Evolutionary conservation across 768 basidiomycete species (phyloP).

Genomic region (Agaricus bisporus): DNA sequence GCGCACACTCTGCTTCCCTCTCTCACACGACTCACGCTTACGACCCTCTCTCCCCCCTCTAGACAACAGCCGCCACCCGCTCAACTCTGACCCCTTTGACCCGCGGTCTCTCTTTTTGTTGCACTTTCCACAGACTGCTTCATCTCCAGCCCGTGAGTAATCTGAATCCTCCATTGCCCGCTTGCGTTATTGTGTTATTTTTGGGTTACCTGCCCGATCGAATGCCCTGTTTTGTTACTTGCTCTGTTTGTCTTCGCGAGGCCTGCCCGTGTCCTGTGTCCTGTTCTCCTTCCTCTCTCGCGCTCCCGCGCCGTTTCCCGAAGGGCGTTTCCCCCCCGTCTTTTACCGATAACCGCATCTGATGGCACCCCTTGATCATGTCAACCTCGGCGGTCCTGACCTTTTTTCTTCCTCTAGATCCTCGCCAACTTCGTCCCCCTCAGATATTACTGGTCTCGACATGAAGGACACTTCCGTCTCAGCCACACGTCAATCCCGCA

Average conservation of each 20-base stretch:
- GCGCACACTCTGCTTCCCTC: constrained; percentile 17
- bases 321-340: constrained; percentile 7
- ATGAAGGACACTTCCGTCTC: constrained; percentile 76
- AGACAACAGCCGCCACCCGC: constrained; percentile 6
- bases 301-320: background rate
- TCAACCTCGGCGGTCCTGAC: constrained; percentile 20
- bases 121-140: constrained; percentile 4
- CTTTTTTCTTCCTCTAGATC: constrained; percentile 28
- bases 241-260: background rate
- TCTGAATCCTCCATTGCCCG: background rate
- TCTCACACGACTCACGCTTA: constrained; percentile 41
- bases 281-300: background rate
- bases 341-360: constrained; percentile 18
- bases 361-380: constrained; percentile 18
- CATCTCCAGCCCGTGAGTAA: constrained; percentile 5
- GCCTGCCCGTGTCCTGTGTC: background rate
- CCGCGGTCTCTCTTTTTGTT: constrained; percentile 14
- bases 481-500: constrained; percentile 55
- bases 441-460: constrained; percentile 38
- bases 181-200: background rate
- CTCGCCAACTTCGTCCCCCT: constrained; percentile 37
- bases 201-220: background rate
- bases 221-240: constrained; percentile 5
- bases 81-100: too few species aligned
- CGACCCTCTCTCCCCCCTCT: constrained; percentile 22